These are phyloP conservation scores for Calonectria hawksworthii DNA, from an alignment of 2,329 filamentous ascomycete species.

Conservation along the genomic window DNA sequence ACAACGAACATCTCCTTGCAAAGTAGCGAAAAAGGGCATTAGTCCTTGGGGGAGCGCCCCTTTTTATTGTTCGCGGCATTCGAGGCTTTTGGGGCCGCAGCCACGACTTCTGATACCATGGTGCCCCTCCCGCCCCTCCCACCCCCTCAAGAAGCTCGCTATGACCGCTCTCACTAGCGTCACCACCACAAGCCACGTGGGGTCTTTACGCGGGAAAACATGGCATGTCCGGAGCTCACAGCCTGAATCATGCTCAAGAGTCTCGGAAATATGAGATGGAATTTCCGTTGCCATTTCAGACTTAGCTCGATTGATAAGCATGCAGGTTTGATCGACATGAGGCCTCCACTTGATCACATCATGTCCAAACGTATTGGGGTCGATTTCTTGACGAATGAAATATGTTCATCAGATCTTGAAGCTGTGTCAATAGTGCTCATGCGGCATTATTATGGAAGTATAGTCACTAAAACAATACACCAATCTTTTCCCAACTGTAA, in stretches of 20 bases:
- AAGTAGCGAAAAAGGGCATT: too few relatives aligned
- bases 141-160: not conserved
- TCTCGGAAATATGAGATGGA: not conserved
- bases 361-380: not conserved
- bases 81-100: not conserved
- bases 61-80: too few relatives aligned
- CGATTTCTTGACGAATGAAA: not conserved
- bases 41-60: too few relatives aligned
- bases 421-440: not conserved
- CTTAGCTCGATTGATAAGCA: not conserved
- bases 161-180: not conserved
- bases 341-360: not conserved
- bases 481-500: too few relatives aligned
- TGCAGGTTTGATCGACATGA: not conserved
- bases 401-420: not conserved
- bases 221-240: not conserved
- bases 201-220: not conserved
- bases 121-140: too few relatives aligned
- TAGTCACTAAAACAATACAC: too few relatives aligned
- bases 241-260: not conserved
- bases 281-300: not conserved
- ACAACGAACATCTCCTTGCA: too few relatives aligned
- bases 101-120: not conserved
- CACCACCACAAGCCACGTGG: not conserved
- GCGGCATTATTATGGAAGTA: not conserved